Conservation (phyloP, 768 basidiomycete genomes). For the Jaapia argillacea region DNA sequence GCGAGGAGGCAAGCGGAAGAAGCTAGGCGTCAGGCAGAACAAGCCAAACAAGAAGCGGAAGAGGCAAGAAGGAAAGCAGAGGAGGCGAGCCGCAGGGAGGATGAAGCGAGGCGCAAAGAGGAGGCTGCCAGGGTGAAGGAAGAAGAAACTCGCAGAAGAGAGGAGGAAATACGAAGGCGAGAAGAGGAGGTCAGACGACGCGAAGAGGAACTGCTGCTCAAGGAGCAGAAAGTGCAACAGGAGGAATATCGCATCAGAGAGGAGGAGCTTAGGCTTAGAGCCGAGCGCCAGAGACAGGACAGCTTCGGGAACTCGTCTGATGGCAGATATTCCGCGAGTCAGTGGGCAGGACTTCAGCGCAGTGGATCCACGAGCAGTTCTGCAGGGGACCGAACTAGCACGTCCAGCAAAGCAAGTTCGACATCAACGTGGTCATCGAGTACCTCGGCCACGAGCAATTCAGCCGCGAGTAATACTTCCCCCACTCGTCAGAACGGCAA, state of each 20-base stretch:
- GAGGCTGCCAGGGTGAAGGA: constrained; percentile 10
- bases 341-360: constrained; percentile 22
- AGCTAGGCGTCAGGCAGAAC: constrained; percentile 2
- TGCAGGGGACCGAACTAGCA: constrained; percentile 10
- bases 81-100: constrained; percentile 12
- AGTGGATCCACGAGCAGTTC: constrained; percentile 10
- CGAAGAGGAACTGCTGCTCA: constrained; percentile 2
- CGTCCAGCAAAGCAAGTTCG: constrained; percentile 9
- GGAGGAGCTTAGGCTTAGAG: constrained; percentile 14
- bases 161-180: constrained; percentile 12
- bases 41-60: not conserved
- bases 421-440: constrained; percentile 5
- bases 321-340: not conserved
- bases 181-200: constrained; percentile 22
- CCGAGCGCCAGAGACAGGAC: constrained; percentile 13
- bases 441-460: constrained; percentile 12
- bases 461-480: constrained; percentile 15
- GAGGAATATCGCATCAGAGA: constrained; percentile 29
- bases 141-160: constrained; percentile 7
- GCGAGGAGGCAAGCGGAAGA: constrained; percentile 11
- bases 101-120: constrained; percentile 15
- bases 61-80: constrained; percentile 13
- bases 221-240: constrained; percentile 16
- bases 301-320: constrained; percentile 12
- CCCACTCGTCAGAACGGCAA: constrained; percentile 13